These are phyloP conservation scores for Spergularia azorica DNA, from an alignment of 179 eudicot genomes.

Conservation along the genomic window DNA sequence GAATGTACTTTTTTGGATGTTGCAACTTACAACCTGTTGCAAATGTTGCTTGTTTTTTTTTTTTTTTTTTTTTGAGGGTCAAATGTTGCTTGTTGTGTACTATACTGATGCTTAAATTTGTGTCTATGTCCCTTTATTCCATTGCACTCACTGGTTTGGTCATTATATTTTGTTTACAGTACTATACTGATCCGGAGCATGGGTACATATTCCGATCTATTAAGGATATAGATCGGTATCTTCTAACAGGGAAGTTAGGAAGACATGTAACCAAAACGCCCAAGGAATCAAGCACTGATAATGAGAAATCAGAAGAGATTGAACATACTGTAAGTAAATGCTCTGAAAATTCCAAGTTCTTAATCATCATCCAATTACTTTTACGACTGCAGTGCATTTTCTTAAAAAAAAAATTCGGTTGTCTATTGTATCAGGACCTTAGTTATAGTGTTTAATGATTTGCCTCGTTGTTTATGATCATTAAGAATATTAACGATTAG, in stretches of 20 bases:
- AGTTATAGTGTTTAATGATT: too few relatives aligned
- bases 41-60: neutral
- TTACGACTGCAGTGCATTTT: too few relatives aligned
- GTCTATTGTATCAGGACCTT: slow-evolving; percentile 2
- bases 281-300: slow-evolving; percentile 18
- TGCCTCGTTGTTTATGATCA: too few relatives aligned
- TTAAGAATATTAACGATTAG: too few relatives aligned
- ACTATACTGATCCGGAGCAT: slow-evolving; percentile 46
- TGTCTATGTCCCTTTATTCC: too few relatives aligned
- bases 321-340: slow-evolving; percentile 29
- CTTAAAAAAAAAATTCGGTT: neutral
- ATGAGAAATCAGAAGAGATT: slow-evolving; percentile 6
- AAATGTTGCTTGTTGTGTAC: too few relatives aligned
- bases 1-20: too few relatives aligned
- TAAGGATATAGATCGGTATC: slow-evolving; percentile 52
- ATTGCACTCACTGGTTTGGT: too few relatives aligned
- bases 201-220: slow-evolving; percentile 50
- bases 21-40: too few relatives aligned
- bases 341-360: neutral
- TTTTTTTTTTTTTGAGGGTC: too few relatives aligned
- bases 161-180: slow-evolving; percentile 26
- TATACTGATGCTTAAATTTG: too few relatives aligned
- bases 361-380: neutral
- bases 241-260: slow-evolving; percentile 46
- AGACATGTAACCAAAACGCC: slow-evolving; percentile 39